A percentile compares a stretch with the other conserved stretches of the same genome.
These are phyloP conservation scores for Phytopythium helicoides DNA, from an alignment of 352 stramenopile species.

Conservation along the genomic window DNA sequence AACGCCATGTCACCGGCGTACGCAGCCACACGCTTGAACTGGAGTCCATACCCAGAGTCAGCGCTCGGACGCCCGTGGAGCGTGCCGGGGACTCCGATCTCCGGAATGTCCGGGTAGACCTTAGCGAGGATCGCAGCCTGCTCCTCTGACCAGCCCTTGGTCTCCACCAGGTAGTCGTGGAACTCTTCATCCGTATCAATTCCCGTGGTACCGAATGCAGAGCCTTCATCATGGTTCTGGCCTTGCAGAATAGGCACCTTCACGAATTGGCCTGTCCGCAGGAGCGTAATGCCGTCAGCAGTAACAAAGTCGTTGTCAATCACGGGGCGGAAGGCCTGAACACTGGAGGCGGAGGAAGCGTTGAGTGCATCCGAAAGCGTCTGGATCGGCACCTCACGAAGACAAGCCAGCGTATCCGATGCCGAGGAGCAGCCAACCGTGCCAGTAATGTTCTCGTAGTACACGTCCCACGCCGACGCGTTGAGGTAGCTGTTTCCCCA, in stretches of 20 bases:
- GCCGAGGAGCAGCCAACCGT: constrained; percentile 22
- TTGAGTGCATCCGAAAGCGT: constrained; percentile 20
- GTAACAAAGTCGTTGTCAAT: constrained; percentile 30
- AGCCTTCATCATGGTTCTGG: constrained; percentile 31
- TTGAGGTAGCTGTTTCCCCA: constrained; percentile 17
- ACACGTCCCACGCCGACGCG: constrained; percentile 19
- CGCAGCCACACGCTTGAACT: constrained; percentile 24
- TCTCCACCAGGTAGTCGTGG: constrained; percentile 13
- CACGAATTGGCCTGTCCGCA: constrained; percentile 22
- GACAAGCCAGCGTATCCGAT: constrained; percentile 18
- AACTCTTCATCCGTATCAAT: constrained; percentile 26
- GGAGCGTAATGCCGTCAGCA: constrained; percentile 11
- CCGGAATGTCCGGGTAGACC: constrained; percentile 21
- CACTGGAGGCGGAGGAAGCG: constrained; percentile 11
- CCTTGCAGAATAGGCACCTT: constrained; percentile 29
- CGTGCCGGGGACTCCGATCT: constrained; percentile 20
- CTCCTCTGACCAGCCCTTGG: constrained; percentile 12
- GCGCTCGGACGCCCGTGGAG: constrained; percentile 16
- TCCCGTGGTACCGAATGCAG: constrained; percentile 17
- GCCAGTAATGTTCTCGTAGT: constrained; percentile 20
- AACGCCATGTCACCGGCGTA: constrained; percentile 23
- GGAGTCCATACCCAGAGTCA: constrained; percentile 18
- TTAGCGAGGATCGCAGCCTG: constrained; percentile 14
- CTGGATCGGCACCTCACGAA: constrained; percentile 23
- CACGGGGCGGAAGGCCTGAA: constrained; percentile 11